phyloP scores from a whole-genome alignment of 176 grass and related monocot genomes.

The Aegilops bicornis region DNA sequence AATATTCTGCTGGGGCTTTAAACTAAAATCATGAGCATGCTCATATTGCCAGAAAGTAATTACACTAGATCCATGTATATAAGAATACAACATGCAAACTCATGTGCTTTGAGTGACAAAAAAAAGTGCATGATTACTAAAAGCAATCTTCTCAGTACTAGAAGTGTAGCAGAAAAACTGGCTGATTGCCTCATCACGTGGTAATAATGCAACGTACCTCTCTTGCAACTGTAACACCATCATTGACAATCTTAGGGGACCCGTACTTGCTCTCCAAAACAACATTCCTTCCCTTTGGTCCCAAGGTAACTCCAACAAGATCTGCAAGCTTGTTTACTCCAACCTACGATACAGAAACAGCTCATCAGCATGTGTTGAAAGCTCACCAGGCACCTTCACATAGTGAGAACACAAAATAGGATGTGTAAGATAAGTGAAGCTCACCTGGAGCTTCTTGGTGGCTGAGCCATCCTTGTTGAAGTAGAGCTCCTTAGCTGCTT shows the following conservation, averaged over 20 bases:
- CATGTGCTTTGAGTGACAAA: background rate
- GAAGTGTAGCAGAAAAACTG: background rate
- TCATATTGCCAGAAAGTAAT: background rate
- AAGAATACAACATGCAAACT: background rate
- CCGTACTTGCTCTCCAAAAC: constrained; percentile 97
- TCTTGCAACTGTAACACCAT: constrained; percentile 64
- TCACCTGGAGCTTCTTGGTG: constrained; percentile 86
- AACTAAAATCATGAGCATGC: background rate
- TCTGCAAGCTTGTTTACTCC: constrained; percentile 92
- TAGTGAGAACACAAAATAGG: background rate
- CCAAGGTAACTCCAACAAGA: constrained; percentile 86
- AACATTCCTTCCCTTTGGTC: constrained; percentile 95
- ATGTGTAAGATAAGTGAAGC: background rate
- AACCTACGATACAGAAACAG: constrained; percentile 37
- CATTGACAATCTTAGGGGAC: constrained; percentile 92
- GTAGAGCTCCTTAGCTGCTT: constrained; percentile 86
- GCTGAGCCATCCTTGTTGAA: constrained; percentile 99
- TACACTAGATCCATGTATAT: background rate
- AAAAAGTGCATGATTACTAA: background rate
- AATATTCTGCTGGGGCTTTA: background rate
- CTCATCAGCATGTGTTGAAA: background rate
- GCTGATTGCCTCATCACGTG: background rate
- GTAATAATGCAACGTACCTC: constrained; percentile 36
- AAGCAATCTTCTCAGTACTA: background rate
- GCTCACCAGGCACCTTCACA: background rate